These are phyloP conservation scores for Xylariaceae sp. DNA, from an alignment of 2,329 filamentous ascomycete species.

Conservation along the genomic window DNA sequence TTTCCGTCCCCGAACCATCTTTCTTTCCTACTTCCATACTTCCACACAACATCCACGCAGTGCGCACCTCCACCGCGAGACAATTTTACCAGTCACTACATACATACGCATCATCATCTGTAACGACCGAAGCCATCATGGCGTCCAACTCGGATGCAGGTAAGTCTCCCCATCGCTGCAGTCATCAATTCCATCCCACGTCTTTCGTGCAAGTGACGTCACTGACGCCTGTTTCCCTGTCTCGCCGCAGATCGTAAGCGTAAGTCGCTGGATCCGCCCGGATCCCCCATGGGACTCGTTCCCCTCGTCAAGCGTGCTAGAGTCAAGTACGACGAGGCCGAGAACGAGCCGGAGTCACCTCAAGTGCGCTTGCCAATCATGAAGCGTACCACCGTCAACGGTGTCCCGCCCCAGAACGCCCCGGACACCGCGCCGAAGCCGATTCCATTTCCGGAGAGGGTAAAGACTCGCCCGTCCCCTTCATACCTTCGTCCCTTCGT, in stretches of 20 bases:
- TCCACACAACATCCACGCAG: too few species aligned
- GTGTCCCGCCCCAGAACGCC: background rate
- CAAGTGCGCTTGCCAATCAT: too few species aligned
- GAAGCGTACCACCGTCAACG: too few species aligned
- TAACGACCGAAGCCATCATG: background rate
- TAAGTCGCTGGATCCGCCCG: background rate
- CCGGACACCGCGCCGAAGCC: background rate
- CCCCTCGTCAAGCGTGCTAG: too few species aligned
- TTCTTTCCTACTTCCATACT: too few species aligned
- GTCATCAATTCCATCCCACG: background rate
- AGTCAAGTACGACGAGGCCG: too few species aligned
- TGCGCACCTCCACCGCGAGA: background rate
- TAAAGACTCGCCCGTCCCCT: background rate
- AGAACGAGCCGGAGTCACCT: too few species aligned
- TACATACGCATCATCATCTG: background rate
- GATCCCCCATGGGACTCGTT: too few species aligned
- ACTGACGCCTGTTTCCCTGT: background rate
- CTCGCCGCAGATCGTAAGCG: background rate
- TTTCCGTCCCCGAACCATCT: too few species aligned
- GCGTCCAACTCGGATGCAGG: background rate
- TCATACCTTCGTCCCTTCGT: too few species aligned
- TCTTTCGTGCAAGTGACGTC: background rate
- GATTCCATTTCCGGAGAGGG: constrained; percentile 12
- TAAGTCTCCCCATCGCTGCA: background rate
- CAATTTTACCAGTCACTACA: background rate